Conservation (phyloP, 1,139 yeast species). For the Taiozyma sp. region DNA sequence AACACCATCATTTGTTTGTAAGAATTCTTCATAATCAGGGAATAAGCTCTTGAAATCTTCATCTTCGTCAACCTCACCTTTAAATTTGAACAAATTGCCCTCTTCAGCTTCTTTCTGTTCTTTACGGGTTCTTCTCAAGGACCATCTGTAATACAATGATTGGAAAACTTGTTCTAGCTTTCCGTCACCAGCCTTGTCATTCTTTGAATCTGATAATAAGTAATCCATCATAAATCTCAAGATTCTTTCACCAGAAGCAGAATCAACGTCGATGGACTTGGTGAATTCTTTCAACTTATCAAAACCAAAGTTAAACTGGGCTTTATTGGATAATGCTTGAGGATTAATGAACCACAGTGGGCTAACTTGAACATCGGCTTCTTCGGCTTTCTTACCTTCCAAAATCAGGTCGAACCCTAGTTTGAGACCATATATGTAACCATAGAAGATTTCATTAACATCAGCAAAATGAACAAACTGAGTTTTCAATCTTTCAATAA, state of each 20-base stretch:
- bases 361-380: slow-evolving; percentile 23
- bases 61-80: slow-evolving; percentile 59
- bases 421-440: slow-evolving; percentile 63
- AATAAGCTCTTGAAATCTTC: slow-evolving; percentile 70
- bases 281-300: slow-evolving; percentile 32
- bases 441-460: slow-evolving; percentile 68
- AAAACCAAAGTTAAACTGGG: slow-evolving; percentile 27
- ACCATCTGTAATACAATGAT: slow-evolving; percentile 73
- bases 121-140: slow-evolving; percentile 57
- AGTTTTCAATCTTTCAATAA: slow-evolving; percentile 50
- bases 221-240: slow-evolving; percentile 37
- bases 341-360: slow-evolving; percentile 47
- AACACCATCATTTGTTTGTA: slow-evolving; percentile 34
- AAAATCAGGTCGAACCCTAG: slow-evolving; percentile 61
- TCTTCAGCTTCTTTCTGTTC: slow-evolving; percentile 59
- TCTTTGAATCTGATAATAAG: slow-evolving; percentile 5
- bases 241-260: slow-evolving; percentile 42
- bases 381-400: slow-evolving; percentile 18
- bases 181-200: slow-evolving; percentile 14
- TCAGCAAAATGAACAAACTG: slow-evolving; percentile 61
- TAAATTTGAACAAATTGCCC: slow-evolving; percentile 57
- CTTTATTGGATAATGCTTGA: slow-evolving; percentile 23
- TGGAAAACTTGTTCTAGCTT: slow-evolving; percentile 45
- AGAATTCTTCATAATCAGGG: slow-evolving; percentile 78
- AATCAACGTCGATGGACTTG: slow-evolving; percentile 39